phyloP scores from a whole-genome alignment of 1,139 yeast genomes.

The Saccharomyces hybrid region DNA sequence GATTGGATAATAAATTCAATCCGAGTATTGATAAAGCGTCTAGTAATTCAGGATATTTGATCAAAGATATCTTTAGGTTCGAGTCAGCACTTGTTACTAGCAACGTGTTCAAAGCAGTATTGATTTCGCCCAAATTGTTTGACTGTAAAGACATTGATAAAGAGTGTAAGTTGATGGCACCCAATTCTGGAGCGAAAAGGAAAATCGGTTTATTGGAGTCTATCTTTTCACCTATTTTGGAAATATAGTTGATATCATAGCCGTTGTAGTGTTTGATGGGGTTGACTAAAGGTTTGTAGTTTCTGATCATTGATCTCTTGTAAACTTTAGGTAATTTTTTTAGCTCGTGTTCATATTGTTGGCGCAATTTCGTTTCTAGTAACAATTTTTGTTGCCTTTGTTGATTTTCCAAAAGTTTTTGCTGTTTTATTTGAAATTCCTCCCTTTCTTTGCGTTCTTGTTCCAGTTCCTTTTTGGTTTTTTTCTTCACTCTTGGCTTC shows the following conservation, averaged over 20 bases:
- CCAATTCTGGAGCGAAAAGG: conserved; percentile 83
- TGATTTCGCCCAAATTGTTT: conserved; percentile 48
- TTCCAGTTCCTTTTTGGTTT: conserved; percentile 32
- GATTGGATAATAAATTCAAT: conserved; percentile 39
- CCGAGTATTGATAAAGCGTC: conserved; percentile 57
- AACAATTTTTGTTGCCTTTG: conserved; percentile 29
- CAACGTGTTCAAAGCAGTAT: conserved; percentile 73
- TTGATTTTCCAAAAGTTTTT: conserved; percentile 26
- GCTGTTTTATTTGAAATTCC: conserved; percentile 27
- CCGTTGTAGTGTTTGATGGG: conserved; percentile 59
- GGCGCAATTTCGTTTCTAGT: conserved; percentile 26
- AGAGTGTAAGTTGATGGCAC: conserved; percentile 74
- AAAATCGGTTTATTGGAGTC: conserved; percentile 80
- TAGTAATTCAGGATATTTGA: conserved; percentile 57
- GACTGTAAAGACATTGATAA: conserved; percentile 69
- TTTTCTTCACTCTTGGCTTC: conserved; percentile 31
- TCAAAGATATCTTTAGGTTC: conserved; percentile 51
- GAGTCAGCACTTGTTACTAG: conserved; percentile 79
- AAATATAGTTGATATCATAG: conserved; percentile 55
- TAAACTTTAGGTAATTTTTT: conserved; percentile 30
- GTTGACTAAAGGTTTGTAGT: conserved; percentile 61
- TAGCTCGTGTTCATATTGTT: conserved; percentile 24
- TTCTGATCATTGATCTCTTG: conserved; percentile 47
- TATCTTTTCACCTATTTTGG: conserved; percentile 69
- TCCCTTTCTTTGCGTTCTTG: conserved; percentile 27